A percentile compares a stretch with the other conserved stretches of the same genome.
Conservation (phyloP, 2,329 filamentous ascomycete species). For the Colletotrichum viniferum region DNA sequence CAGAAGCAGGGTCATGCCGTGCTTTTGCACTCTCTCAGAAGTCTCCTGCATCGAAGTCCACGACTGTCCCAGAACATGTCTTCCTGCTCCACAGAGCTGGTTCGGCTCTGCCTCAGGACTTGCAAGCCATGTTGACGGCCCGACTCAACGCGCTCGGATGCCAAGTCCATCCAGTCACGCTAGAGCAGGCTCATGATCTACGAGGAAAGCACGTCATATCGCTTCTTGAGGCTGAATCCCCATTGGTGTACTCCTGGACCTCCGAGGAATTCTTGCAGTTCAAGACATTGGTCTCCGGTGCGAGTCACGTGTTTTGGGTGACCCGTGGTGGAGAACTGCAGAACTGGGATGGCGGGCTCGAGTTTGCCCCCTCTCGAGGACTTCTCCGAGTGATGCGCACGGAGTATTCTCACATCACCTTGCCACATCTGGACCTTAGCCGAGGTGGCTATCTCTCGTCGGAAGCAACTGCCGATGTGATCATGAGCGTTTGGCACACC, state of each 20-base stretch:
- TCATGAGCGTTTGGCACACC: background rate
- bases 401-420: conserved; percentile 5
- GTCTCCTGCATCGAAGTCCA: background rate
- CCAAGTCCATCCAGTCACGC: background rate
- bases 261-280: conserved; percentile 4
- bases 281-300: conserved; percentile 13
- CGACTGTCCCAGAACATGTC: background rate
- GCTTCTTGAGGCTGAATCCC: conserved; percentile 9
- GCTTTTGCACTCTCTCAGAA: background rate
- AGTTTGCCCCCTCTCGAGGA: conserved; percentile 20
- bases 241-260: conserved; percentile 12
- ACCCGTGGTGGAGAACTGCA: conserved; percentile 3
- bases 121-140: background rate
- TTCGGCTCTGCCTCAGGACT: no score
- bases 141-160: background rate
- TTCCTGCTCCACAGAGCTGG: background rate
- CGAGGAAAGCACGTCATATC: conserved; percentile 14
- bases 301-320: conserved; percentile 22
- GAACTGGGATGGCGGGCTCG: conserved; percentile 1
- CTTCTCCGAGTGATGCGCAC: conserved; percentile 21
- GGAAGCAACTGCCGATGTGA: rapidly evolving
- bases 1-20: background rate
- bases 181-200: background rate
- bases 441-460: background rate
- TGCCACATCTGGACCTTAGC: conserved; percentile 15